Conservation (phyloP, 2,329 filamentous ascomycete species). For the Aspergillus transmontanensis region DNA sequence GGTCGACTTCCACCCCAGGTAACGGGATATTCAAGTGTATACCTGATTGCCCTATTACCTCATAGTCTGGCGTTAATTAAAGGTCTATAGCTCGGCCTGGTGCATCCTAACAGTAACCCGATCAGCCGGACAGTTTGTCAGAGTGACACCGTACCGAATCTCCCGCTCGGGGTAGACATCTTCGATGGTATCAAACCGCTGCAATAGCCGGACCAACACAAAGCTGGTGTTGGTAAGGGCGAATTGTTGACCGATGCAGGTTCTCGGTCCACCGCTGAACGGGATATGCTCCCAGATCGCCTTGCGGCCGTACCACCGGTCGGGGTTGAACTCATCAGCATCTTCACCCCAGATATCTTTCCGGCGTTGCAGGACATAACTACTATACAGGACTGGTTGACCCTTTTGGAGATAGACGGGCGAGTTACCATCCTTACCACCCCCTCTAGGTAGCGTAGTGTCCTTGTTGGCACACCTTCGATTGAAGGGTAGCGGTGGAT, state of each 20-base stretch:
- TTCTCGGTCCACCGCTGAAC: slow-evolving; percentile 72
- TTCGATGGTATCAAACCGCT: slow-evolving; percentile 67
- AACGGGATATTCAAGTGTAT: rapidly evolving
- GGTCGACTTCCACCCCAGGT: rapidly evolving
- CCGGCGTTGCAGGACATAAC: slow-evolving; percentile 73
- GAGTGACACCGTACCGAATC: neutral
- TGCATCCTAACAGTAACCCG: neutral
- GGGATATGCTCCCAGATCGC: slow-evolving; percentile 69
- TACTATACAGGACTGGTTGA: slow-evolving; percentile 65
- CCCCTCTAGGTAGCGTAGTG: slow-evolving; percentile 52
- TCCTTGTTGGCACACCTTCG: slow-evolving; percentile 39
- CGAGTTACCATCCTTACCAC: slow-evolving; percentile 60
- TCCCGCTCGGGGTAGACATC: slow-evolving; percentile 13
- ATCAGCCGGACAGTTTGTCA: neutral
- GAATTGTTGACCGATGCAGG: slow-evolving; percentile 79
- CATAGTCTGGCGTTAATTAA: too few species aligned
- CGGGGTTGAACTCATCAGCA: slow-evolving; percentile 60
- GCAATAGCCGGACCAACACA: slow-evolving; percentile 70
- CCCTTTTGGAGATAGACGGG: slow-evolving; percentile 69
- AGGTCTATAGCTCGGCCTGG: neutral
- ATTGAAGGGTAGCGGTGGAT: slow-evolving; percentile 50
- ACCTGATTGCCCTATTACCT: too few species aligned
- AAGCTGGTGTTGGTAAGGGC: slow-evolving; percentile 71
- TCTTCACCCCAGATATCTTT: slow-evolving; percentile 51
- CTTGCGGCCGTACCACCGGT: slow-evolving; percentile 69